Evolutionary conservation across 192 early-diverging fungal species (phyloP).

Genomic region (Linnemannia schmuckeri): DNA sequence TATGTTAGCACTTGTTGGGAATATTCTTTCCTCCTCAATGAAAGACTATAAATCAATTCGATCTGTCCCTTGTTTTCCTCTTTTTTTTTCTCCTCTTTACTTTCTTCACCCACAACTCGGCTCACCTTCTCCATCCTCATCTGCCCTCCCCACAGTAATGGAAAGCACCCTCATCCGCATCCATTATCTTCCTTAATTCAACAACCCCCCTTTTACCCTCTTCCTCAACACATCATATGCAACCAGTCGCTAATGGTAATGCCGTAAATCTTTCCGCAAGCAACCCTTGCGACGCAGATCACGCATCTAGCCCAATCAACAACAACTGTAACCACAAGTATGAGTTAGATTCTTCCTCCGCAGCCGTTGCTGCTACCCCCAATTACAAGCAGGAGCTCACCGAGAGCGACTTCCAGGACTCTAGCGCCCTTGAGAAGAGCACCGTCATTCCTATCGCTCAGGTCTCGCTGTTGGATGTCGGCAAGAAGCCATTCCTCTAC

Average conservation of each 20-base stretch:
- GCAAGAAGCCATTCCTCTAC: slow-evolving; percentile 39
- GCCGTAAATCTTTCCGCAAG: slow-evolving; percentile 55
- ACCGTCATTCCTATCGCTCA: background rate
- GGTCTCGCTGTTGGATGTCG: background rate
- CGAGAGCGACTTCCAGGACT: background rate
- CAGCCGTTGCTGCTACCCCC: background rate
- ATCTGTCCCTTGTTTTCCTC: background rate
- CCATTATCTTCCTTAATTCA: slow-evolving; percentile 4
- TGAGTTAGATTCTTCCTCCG: background rate
- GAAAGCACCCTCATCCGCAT: slow-evolving; percentile 10
- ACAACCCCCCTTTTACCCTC: background rate
- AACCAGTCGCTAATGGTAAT: slow-evolving; percentile 34
- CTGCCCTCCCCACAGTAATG: slow-evolving; percentile 13
- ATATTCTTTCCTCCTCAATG: background rate
- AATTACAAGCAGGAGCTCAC: background rate
- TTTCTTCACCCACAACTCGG: background rate
- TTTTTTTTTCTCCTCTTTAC: background rate
- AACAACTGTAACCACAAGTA: background rate
- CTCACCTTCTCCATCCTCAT: background rate
- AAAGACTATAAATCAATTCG: background rate
- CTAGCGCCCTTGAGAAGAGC: slow-evolving; percentile 21
- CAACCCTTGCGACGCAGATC: slow-evolving; percentile 49
- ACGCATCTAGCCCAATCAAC: slow-evolving; percentile 1
- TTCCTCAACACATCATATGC: slow-evolving; percentile 18
- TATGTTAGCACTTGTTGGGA: background rate